phyloP scores from a whole-genome alignment of 495 filamentous ascomycete genomes.

The Penicillium longicatenatum region DNA sequence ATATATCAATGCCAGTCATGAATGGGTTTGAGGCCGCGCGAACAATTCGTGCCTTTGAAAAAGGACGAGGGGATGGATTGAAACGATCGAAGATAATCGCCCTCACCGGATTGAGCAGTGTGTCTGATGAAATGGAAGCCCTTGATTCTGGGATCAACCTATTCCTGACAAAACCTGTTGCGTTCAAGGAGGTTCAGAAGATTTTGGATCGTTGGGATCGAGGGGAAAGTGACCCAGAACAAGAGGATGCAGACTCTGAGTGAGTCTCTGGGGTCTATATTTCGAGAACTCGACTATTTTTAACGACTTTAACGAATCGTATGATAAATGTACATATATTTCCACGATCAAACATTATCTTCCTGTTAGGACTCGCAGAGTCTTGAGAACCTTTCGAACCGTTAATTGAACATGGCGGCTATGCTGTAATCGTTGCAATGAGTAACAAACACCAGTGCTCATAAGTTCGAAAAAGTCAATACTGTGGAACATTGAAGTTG shows the following conservation, averaged over 20 bases:
- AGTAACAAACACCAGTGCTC: too few relatives aligned
- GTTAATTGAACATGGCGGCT: too few relatives aligned
- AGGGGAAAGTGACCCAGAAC: not conserved
- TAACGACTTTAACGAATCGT: not conserved
- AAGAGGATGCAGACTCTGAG: not conserved
- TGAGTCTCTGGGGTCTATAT: not conserved
- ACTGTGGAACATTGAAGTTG: too few relatives aligned
- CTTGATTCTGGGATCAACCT: constrained; percentile 66
- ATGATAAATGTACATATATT: not conserved
- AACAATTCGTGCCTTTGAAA: constrained; percentile 62
- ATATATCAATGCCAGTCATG: constrained; percentile 76
- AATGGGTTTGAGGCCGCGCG: constrained; percentile 70
- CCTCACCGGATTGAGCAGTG: constrained; percentile 65
- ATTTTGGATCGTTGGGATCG: constrained; percentile 47
- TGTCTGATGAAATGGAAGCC: constrained; percentile 63
- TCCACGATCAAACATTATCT: too few relatives aligned
- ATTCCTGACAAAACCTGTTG: constrained; percentile 71
- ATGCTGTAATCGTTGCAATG: too few relatives aligned
- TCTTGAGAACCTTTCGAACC: too few relatives aligned
- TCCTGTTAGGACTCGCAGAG: too few relatives aligned
- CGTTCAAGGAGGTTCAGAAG: constrained; percentile 46
- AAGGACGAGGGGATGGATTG: constrained; percentile 23
- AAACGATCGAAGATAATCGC: constrained; percentile 60
- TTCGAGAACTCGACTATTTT: not conserved
- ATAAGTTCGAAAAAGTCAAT: too few relatives aligned